Evolutionary conservation across 129 eudicot species (phyloP).

Genomic region (Ambrosia trifida): DNA sequence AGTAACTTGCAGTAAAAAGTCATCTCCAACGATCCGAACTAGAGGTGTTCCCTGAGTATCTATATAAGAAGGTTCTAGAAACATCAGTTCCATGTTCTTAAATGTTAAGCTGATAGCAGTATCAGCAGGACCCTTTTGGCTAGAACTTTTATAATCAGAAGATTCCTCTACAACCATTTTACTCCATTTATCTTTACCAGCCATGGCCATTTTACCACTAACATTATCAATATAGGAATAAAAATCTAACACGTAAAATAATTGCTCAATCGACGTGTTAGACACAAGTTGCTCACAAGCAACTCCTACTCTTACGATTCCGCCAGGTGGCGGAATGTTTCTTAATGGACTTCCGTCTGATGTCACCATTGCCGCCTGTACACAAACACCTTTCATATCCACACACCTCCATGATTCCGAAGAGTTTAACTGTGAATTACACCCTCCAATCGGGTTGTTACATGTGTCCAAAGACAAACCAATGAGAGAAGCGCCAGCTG

Average conservation of each 20-base stretch:
- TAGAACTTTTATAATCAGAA: constrained; percentile 31
- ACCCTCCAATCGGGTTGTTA: constrained; percentile 18
- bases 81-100: constrained; percentile 59
- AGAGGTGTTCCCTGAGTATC: constrained; percentile 56
- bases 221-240: constrained; percentile 62
- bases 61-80: constrained; percentile 57
- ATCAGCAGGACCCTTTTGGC: constrained; percentile 78
- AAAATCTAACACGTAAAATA: constrained; percentile 75
- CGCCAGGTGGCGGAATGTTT: constrained; percentile 77
- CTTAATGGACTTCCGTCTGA: constrained; percentile 73
- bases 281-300: constrained; percentile 68
- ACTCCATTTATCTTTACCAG: constrained; percentile 37
- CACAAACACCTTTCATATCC: constrained; percentile 58
- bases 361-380: constrained; percentile 93
- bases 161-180: constrained; percentile 35
- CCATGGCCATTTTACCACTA: constrained; percentile 55
- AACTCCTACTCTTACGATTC: constrained; percentile 74
- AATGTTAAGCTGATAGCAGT: constrained; percentile 58
- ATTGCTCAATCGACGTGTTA: constrained; percentile 81
- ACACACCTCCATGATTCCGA: constrained; percentile 72
- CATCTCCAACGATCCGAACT: constrained; percentile 68
- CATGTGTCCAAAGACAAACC: constrained; percentile 59
- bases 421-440: constrained; percentile 29
- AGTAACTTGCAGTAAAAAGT: constrained; percentile 52
- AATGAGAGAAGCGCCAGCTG: constrained; percentile 60